Conservation (phyloP, 2,329 filamentous ascomycete genomes). For the Diaporthe ilicicola region DNA sequence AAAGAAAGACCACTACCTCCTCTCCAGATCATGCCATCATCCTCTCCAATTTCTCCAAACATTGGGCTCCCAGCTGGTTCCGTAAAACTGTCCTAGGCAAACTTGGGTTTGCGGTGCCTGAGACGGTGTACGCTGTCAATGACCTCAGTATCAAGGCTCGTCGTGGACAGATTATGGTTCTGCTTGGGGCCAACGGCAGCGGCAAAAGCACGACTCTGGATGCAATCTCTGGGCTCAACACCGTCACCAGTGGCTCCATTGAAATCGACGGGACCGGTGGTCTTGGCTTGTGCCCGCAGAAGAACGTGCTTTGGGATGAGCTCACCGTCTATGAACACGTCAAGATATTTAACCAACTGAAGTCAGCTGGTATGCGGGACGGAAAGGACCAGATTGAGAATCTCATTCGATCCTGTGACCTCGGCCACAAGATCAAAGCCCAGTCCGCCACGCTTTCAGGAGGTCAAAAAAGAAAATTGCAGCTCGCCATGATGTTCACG, state of each 20-base stretch:
- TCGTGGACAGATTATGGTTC: slow-evolving; percentile 83
- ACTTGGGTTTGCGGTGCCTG: slow-evolving; percentile 37
- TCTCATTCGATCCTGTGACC: slow-evolving; percentile 76
- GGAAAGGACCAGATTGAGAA: slow-evolving; percentile 66
- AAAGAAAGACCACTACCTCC: slow-evolving; percentile 47
- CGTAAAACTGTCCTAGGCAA: slow-evolving; percentile 42
- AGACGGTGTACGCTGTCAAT: slow-evolving; percentile 81
- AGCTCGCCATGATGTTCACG: slow-evolving; percentile 94
- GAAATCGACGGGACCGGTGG: slow-evolving; percentile 80
- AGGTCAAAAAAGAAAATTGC: slow-evolving; percentile 90
- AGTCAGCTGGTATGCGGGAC: slow-evolving; percentile 60
- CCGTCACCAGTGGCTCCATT: slow-evolving; percentile 78
- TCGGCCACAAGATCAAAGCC: slow-evolving; percentile 77
- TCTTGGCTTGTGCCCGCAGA: slow-evolving; percentile 88
- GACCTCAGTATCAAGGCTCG: slow-evolving; percentile 75
- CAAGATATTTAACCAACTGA: slow-evolving; percentile 82
- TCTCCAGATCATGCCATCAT: slow-evolving; percentile 65
- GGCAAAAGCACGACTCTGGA: slow-evolving; percentile 92
- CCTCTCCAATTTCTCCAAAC: slow-evolving; percentile 78
- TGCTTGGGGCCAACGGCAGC: slow-evolving; percentile 88
- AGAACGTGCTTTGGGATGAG: slow-evolving; percentile 93
- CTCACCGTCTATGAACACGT: slow-evolving; percentile 88
- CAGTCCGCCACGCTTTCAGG: slow-evolving; percentile 82
- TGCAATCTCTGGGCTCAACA: slow-evolving; percentile 84
- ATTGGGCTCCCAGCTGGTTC: slow-evolving; percentile 74